Evolutionary conservation across 805 yeast species (phyloP), one percentile per base, ranked within the genome.

Genomic region (Candida takata): DNA sequence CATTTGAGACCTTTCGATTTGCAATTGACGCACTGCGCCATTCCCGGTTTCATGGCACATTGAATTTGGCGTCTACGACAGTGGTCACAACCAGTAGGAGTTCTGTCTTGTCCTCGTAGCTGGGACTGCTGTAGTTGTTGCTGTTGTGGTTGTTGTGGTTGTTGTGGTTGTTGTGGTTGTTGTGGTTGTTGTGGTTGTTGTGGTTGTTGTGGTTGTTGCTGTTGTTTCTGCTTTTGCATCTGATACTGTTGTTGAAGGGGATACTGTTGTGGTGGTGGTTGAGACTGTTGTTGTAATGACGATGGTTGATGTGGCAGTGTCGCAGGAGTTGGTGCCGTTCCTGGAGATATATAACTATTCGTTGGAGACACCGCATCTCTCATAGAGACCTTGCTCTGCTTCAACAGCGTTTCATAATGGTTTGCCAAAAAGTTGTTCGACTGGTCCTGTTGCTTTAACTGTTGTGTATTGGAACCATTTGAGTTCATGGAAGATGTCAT

Each of bases 1-100:
- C 97, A 88, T 38, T 75, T 72, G 10, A 81, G 57, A 7, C 79
- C 78, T 52, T 77, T 83, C 24, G 78, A 64, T 51, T 81, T 92
- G 62, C 95, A 87, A 51, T 79, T 80, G 27, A 74, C 76, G 60
- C 94, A 87, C 46, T 71, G 74, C 35, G 69, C 63, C 32, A 78
- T 59, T 40, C 74, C 77, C 3, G 84, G 80, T 2, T 72, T 65
- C 47, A 78, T 65, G 18, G 84, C 79, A 64, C 97, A 88, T 45
- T 83, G 76, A 16, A 82, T 80, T 52, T 84, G 84, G 32, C 88
- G 67, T 39, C 87, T 64, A 28, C 94, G 67, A 57, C 97, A 88
- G 47, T 79, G 85, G 52, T 84, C 95, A 54, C 96, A 87, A 1
- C 94, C 90, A 7, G 46, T 42, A 9, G 32, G 8, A 15, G 26